These are phyloP conservation scores for Cladosporium halotolerans DNA, from an alignment of 2,329 filamentous ascomycete species.

Conservation along the genomic window DNA sequence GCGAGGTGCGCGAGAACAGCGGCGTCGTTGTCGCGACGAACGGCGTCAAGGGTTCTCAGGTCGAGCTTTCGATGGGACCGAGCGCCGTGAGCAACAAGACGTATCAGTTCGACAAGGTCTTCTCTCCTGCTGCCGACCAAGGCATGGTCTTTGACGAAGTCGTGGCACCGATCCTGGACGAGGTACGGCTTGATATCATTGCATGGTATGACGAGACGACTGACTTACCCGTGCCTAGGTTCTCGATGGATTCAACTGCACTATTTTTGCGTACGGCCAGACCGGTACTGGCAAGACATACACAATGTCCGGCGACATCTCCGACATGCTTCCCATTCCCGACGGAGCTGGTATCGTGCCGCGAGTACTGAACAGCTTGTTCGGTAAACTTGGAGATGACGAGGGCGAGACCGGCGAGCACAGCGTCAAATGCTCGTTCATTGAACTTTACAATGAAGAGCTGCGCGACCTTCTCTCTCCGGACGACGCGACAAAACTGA, in stretches of 20 bases:
- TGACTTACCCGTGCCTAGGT: slow-evolving; percentile 52
- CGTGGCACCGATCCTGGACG: slow-evolving; percentile 84
- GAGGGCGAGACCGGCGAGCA: slow-evolving; percentile 61
- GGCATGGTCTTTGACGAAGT: slow-evolving; percentile 92
- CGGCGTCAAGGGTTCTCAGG: slow-evolving; percentile 75
- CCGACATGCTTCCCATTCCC: slow-evolving; percentile 78
- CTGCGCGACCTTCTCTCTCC: slow-evolving; percentile 77
- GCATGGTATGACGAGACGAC: neutral
- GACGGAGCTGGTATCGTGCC: slow-evolving; percentile 95
- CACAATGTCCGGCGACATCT: slow-evolving; percentile 98
- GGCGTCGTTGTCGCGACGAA: slow-evolving; percentile 84
- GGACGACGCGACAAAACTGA: slow-evolving; percentile 80
- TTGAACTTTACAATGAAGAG: slow-evolving; percentile 97
- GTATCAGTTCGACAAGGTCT: slow-evolving; percentile 95
- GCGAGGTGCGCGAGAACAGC: slow-evolving; percentile 90
- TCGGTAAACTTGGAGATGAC: slow-evolving; percentile 73
- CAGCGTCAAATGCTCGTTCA: slow-evolving; percentile 95
- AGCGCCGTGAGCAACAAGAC: slow-evolving; percentile 92
- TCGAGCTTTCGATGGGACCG: slow-evolving; percentile 87
- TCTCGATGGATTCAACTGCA: slow-evolving; percentile 91
- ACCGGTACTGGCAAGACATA: slow-evolving; percentile 98
- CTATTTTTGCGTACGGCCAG: slow-evolving; percentile 96
- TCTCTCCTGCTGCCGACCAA: slow-evolving; percentile 90
- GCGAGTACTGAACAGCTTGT: slow-evolving; percentile 78
- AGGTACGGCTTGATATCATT: slow-evolving; percentile 52